These are phyloP conservation scores for Xylaria sp. DNA, from an alignment of 2,329 filamentous ascomycete species.

Conservation along the genomic window DNA sequence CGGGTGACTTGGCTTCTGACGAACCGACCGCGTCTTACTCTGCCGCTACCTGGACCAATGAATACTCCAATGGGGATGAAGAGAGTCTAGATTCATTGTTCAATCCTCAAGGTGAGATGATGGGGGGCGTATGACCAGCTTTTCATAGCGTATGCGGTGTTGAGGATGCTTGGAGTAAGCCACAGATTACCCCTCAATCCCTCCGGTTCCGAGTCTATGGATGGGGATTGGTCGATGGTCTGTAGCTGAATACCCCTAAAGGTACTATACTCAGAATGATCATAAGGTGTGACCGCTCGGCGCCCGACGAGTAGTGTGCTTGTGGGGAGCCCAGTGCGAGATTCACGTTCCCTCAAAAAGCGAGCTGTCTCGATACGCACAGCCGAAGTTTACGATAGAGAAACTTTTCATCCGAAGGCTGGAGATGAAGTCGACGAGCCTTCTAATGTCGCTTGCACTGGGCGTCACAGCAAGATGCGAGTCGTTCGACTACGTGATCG, in stretches of 20 bases:
- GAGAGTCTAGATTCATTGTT: too few relatives aligned
- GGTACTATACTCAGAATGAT: slow-evolving; percentile 3
- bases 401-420: background rate
- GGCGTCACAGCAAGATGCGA: slow-evolving; percentile 18
- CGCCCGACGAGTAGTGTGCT: slow-evolving; percentile 2
- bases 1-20: too few relatives aligned
- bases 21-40: too few relatives aligned
- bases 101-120: too few relatives aligned
- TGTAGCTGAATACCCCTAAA: slow-evolving; percentile 11
- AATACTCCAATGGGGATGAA: too few relatives aligned
- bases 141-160: background rate
- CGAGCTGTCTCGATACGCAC: background rate
- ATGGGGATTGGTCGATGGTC: slow-evolving; percentile 1
- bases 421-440: slow-evolving; percentile 10
- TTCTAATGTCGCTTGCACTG: slow-evolving; percentile 7
- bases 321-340: background rate
- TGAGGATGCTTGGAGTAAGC: background rate
- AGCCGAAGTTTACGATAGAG: background rate
- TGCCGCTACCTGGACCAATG: too few relatives aligned
- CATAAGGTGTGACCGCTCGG: slow-evolving; percentile 17
- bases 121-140: background rate
- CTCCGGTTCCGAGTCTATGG: background rate
- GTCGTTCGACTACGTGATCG: slow-evolving; percentile 42
- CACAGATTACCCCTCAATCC: background rate
- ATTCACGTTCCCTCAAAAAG: slow-evolving; percentile 1